A percentile compares a stretch with the other conserved stretches of the same genome.
Conservation (phyloP, 176 grass and related monocot species). For the Bolboschoenus planiculmis region DNA sequence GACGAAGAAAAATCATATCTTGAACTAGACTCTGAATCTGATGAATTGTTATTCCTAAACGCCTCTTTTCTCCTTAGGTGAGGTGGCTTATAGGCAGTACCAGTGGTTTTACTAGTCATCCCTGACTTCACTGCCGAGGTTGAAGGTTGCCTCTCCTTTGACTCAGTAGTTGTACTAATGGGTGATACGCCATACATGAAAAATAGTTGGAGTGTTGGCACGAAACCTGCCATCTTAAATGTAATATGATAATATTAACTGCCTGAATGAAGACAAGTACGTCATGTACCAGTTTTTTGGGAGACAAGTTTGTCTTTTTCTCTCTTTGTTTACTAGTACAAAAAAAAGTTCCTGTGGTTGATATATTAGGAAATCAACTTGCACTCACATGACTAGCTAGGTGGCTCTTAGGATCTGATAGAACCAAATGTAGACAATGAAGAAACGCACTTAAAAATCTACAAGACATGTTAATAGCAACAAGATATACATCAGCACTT, state of each 20-base stretch:
- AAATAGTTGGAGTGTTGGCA: slow-evolving; percentile 73
- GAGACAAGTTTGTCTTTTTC: not conserved
- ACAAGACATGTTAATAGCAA: slow-evolving; percentile 18
- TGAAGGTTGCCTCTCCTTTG: slow-evolving; percentile 32
- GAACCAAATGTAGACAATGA: slow-evolving; percentile 73
- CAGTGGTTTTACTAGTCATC: slow-evolving; percentile 9
- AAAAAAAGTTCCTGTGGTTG: not conserved
- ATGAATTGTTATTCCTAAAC: slow-evolving; percentile 36
- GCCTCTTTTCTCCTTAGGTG: slow-evolving; percentile 62
- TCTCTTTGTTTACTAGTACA: not conserved
- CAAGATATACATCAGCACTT: slow-evolving; percentile 1
- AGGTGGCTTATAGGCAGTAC: slow-evolving; percentile 67
- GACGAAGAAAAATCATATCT: slow-evolving; percentile 76
- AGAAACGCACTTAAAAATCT: slow-evolving; percentile 75
- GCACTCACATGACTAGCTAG: slow-evolving; percentile 86
- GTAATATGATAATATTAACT: slow-evolving; percentile 36
- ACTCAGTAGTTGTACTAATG: slow-evolving; percentile 19
- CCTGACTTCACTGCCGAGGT: slow-evolving; percentile 23
- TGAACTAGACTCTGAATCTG: slow-evolving; percentile 51
- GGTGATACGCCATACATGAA: slow-evolving; percentile 65
- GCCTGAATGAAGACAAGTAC: not conserved
- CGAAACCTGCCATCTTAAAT: slow-evolving; percentile 89
- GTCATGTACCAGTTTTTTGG: not conserved
- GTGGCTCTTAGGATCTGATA: slow-evolving; percentile 67
- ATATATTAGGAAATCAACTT: slow-evolving; percentile 14